Base-by-base conservation (phyloP, 140 eudicot genomes). In the Erigeron philadelphicus region DNA sequence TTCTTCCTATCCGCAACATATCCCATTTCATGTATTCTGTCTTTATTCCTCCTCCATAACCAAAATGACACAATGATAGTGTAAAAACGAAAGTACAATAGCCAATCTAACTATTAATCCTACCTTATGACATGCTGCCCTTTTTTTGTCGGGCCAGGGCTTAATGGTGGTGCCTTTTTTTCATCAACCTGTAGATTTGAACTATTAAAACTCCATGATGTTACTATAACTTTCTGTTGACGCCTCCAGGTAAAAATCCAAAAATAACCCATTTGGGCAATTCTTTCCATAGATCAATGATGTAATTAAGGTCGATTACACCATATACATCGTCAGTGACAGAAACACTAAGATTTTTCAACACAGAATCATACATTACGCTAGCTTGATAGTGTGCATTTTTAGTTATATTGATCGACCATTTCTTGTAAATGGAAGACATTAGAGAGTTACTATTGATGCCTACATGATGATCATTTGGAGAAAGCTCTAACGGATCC, bases 381-480 rank as follows among this genome's bases (percentile, higher is more conserved):
- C 68, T 50, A 9, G 85, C 90, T 11, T 79, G 77, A 64, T 70
- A 72, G 25, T 17, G 42, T 43, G 12, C 48, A 15, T 72, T 83
- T 21, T 1, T 21, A 16, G 2, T 70, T 35, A 81, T 17, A 46
- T 55, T 69, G 70, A 12, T 73, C 56, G 5, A 9, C 87, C 87
- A 85, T 13, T 45, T 41, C 3, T 47, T 46, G 21, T 11, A 68
- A 8, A 9, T 38, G 6, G 12, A 67, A 25, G 87, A 85, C 3
- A 5, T 25, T 62, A 85, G 23, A 0, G 81, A 65, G 35, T 76
- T 76, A 16, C 79, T 53, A 59, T 72, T 40, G 25, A 79, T 79
- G 1, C 84, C 87, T 4, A 75, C 84, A 25, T 82, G 87, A n/a
- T 42, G 13, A 2, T 9, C 63, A 0, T 13, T 7, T 19, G 1